phyloP scores from a whole-genome alignment of 306 rosid species.

The Quercus dentata region DNA sequence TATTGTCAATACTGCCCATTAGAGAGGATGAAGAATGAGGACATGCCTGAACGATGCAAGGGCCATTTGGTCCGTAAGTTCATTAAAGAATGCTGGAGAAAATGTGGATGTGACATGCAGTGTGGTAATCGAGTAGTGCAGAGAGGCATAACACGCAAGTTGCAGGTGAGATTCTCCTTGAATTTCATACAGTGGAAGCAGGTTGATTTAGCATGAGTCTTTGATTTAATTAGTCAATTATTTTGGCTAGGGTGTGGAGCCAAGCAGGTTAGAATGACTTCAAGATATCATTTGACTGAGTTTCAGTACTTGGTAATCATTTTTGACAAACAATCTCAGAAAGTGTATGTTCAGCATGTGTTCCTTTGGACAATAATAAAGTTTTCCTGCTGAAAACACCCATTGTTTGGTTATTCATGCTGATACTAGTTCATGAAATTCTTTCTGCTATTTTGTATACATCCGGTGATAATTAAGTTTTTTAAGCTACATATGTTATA shows the following conservation, averaged over 20 bases:
- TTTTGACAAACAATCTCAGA: neutral
- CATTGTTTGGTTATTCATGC: neutral
- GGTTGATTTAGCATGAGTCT: neutral
- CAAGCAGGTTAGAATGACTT: neutral
- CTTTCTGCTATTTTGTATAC: neutral
- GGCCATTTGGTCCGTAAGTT: constrained; percentile 77
- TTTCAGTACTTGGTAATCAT: neutral
- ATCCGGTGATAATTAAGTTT: neutral
- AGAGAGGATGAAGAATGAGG: constrained; percentile 57
- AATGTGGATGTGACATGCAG: constrained; percentile 83
- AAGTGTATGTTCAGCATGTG: neutral
- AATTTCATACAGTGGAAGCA: constrained; percentile 15
- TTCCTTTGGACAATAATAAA: neutral
- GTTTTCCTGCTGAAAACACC: neutral
- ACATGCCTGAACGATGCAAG: constrained; percentile 56
- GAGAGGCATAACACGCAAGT: constrained; percentile 69
- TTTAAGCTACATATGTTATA: neutral
- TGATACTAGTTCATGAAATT: neutral
- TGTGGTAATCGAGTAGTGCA: constrained; percentile 95
- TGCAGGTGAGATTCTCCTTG: constrained; percentile 62
- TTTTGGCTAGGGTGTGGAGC: neutral
- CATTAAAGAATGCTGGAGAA: constrained; percentile 95
- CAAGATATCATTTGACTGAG: neutral
- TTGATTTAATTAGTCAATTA: constrained; percentile 5
- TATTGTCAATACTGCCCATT: constrained; percentile 74